phyloP scores from a whole-genome alignment of 2,329 filamentous ascomycete species.

The Pezicula neosporulosa region DNA sequence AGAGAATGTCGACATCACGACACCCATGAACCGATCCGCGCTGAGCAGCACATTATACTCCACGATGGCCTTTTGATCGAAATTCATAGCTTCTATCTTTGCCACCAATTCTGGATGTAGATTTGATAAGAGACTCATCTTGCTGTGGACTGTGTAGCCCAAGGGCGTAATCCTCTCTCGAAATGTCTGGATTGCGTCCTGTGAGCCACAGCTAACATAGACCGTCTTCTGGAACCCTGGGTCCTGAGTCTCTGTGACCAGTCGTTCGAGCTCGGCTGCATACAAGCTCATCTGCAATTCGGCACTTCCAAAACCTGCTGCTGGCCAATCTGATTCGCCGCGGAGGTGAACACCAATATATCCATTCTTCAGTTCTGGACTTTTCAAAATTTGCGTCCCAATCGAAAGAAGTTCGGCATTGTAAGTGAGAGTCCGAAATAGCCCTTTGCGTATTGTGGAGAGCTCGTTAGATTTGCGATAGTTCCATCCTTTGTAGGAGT shows the following conservation, averaged over 20 bases:
- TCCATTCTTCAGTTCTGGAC: conserved; percentile 8
- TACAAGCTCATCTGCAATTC: conserved; percentile 15
- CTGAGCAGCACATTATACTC: conserved; percentile 17
- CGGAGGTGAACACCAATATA: conserved; percentile 21
- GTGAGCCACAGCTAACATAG: conserved; percentile 20
- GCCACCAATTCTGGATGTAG: conserved; percentile 3
- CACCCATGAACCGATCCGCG: conserved; percentile 15
- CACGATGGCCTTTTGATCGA: conserved; percentile 17
- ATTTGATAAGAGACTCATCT: conserved; percentile 10
- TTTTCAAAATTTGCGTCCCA: conserved; percentile 7
- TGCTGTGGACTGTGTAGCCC: conserved; percentile 16
- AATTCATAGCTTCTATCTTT: conserved; percentile 10
- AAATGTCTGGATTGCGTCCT: conserved; percentile 12
- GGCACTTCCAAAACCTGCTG: conserved; percentile 5
- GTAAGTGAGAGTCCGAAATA: conserved; percentile 17
- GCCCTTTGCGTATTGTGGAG: conserved; percentile 12
- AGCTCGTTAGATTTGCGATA: conserved; percentile 15
- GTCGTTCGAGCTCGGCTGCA: conserved; percentile 12
- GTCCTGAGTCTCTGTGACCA: background rate
- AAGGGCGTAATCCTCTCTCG: conserved; percentile 8
- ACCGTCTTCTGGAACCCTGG: conserved; percentile 5
- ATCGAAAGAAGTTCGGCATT: conserved; percentile 12
- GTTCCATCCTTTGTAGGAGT: conserved; percentile 17
- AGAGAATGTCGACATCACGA: conserved; percentile 18
- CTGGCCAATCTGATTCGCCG: conserved; percentile 20